phyloP scores from a whole-genome alignment of 352 stramenopile species.

The Globisporangium nodosum region DNA sequence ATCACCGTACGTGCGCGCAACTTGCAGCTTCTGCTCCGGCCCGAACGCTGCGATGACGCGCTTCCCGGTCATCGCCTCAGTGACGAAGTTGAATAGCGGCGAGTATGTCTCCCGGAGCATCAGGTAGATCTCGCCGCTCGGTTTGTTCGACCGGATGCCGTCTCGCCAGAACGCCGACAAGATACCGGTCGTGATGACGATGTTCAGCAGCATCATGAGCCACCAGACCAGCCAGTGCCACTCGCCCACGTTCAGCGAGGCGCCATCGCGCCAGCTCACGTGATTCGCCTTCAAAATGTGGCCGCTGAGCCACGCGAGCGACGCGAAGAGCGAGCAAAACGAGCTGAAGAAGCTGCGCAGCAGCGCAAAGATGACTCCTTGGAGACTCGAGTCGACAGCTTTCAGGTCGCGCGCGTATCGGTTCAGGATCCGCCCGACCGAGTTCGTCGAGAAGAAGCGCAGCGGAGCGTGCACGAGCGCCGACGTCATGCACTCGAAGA shows the following conservation, averaged over 20 bases:
- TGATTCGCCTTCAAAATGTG: slow-evolving; percentile 23
- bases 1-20: slow-evolving; percentile 25
- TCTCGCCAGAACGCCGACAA: slow-evolving; percentile 22
- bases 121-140: slow-evolving; percentile 27
- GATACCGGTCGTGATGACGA: slow-evolving; percentile 17
- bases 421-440: slow-evolving; percentile 41
- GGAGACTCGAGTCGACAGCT: slow-evolving; percentile 35
- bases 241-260: neutral
- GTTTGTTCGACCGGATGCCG: slow-evolving; percentile 23
- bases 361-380: slow-evolving; percentile 31
- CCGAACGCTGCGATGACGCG: slow-evolving; percentile 33
- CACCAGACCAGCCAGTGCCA: slow-evolving; percentile 14
- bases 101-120: slow-evolving; percentile 32
- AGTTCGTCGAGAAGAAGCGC: slow-evolving; percentile 39
- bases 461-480: slow-evolving; percentile 34
- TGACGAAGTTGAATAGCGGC: slow-evolving; percentile 34
- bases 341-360: slow-evolving; percentile 32
- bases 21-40: slow-evolving; percentile 18
- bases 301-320: slow-evolving; percentile 28
- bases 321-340: slow-evolving; percentile 31
- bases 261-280: neutral
- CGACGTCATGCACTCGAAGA: slow-evolving; percentile 42
- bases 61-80: slow-evolving; percentile 30
- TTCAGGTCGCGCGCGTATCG: slow-evolving; percentile 26
- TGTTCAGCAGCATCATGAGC: slow-evolving; percentile 19